Evolutionary conservation across 805 yeast genomes (phyloP).

Genomic region (Wickerhamomyces mucosus): DNA sequence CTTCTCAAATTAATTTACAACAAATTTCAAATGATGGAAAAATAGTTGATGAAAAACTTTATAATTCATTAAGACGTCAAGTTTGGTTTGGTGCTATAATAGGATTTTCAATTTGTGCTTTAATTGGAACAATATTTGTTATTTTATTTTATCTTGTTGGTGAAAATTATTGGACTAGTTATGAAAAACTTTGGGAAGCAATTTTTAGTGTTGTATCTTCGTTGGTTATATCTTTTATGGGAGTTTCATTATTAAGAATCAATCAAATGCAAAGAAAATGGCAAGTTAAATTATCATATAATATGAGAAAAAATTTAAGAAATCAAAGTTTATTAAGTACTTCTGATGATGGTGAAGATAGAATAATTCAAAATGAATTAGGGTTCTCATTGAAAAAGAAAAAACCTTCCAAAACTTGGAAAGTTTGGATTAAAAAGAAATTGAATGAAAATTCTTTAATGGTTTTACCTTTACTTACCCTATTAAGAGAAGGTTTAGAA

Average conservation of each 20-base stretch:
- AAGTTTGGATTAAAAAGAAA: conserved; percentile 9
- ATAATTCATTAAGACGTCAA: conserved; percentile 46
- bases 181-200: conserved; percentile 90
- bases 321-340: conserved; percentile 9
- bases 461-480: conserved; percentile 73
- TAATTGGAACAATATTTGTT: conserved; percentile 67
- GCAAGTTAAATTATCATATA: conserved; percentile 59
- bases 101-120: conserved; percentile 61
- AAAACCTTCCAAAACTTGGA: conserved; percentile 3
- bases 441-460: conserved; percentile 58
- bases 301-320: conserved; percentile 32
- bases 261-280: conserved; percentile 80
- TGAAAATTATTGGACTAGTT: conserved; percentile 74
- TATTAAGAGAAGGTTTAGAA: conserved; percentile 85
- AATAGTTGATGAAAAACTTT: conserved; percentile 17
- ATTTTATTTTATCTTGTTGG: conserved; percentile 71
- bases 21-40: not conserved
- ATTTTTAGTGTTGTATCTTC: conserved; percentile 72
- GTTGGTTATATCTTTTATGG: conserved; percentile 78
- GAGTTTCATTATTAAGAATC: conserved; percentile 70
- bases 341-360: conserved; percentile 10
- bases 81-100: conserved; percentile 76
- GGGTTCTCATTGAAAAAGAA: conserved; percentile 2
- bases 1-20: not conserved
- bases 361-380: conserved; percentile 10